Percentiles rank a stretch among this genome's conserved stretches.
These are phyloP conservation scores for Lippia alba DNA, from an alignment of 305 asterid genomes.

Conservation along the genomic window DNA sequence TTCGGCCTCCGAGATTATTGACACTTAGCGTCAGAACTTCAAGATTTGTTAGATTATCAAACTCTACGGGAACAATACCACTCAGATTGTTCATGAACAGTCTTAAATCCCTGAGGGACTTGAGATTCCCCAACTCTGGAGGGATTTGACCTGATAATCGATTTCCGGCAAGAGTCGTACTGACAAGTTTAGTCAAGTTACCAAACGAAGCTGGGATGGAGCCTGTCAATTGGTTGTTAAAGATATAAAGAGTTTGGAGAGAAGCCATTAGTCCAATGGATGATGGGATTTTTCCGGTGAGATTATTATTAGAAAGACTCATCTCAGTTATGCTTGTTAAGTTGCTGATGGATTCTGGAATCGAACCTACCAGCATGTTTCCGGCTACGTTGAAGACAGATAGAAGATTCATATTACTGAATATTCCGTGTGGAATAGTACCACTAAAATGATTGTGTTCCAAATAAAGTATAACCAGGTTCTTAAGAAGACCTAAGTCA, in stretches of 20 bases:
- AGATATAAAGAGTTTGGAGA: not conserved
- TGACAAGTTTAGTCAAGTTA: slow-evolving; percentile 16
- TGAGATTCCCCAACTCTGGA: slow-evolving; percentile 24
- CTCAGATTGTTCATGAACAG: slow-evolving; percentile 35
- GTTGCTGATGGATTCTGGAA: not conserved
- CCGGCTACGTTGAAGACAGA: not conserved
- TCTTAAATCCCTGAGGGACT: not conserved
- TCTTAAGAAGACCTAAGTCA: slow-evolving; percentile 24
- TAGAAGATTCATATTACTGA: slow-evolving; percentile 19
- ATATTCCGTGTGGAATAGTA: slow-evolving; percentile 19
- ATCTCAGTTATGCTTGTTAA: too few species aligned
- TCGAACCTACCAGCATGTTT: slow-evolving; percentile 28
- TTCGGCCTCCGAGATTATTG: slow-evolving; percentile 31
- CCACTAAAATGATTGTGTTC: slow-evolving; percentile 18
- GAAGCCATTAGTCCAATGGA: too few species aligned
- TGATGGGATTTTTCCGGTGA: too few species aligned
- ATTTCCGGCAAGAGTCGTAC: not conserved
- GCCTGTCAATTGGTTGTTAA: not conserved
- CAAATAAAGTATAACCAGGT: not conserved
- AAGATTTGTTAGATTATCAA: slow-evolving; percentile 29
- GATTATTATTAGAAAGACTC: too few species aligned
- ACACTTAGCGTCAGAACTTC: slow-evolving; percentile 7
- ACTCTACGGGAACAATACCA: slow-evolving; percentile 28
- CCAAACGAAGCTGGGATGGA: slow-evolving; percentile 35
- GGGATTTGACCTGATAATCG: slow-evolving; percentile 38